Evolutionary conservation across 148 eudicot genomes (phyloP), one percentile per base, ranked within the genome.

Genomic region (Silene latifolia): DNA sequence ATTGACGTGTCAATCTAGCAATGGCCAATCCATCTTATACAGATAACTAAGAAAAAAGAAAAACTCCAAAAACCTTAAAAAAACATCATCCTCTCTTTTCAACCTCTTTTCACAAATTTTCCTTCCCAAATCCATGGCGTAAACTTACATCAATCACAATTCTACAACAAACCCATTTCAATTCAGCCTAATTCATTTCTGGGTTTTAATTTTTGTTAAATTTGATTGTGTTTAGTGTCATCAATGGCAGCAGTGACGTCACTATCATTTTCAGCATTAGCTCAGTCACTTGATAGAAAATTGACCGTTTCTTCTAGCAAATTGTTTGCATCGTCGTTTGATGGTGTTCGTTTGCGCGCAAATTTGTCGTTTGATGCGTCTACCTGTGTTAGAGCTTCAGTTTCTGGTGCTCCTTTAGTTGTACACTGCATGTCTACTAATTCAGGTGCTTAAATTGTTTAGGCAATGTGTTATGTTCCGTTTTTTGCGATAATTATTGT

Each of bases 241-340:
- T 25, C 25, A 74, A 87, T 88, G 92, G 92, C 96, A 74, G 89
- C 96, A 0, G 79, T 90, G 60, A 78, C 88, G 53, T 84, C 96
- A 58, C 68, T 88, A 8, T 80, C 87, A 5, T 82, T 88, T 81
- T 71, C 88, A 0, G 85, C 89, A 76, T 65, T 86, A 32, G 72
- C 78, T 71, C 92, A 83, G 56, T 79, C 89, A 1, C 63, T 80
- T 18, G 91, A 87, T 7, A 72, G 84, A 73, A 87, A 78, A 80
- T 19, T 71, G 67, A 29, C 69, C 23, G 70, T 75, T 77, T 63
- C 80, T 29, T 85, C 87, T 1, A 47, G 79, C 27, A 83, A 76
- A 9, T 61, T 73, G 61, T 65, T 84, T 7, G 12, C 76, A 42
- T 75, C 85, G 54, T 21, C 75, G 77, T 85, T 84, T 15, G 84